Base-by-base conservation (phyloP, 805 yeast species). In the Saccharomycopsis synnaedendra region DNA sequence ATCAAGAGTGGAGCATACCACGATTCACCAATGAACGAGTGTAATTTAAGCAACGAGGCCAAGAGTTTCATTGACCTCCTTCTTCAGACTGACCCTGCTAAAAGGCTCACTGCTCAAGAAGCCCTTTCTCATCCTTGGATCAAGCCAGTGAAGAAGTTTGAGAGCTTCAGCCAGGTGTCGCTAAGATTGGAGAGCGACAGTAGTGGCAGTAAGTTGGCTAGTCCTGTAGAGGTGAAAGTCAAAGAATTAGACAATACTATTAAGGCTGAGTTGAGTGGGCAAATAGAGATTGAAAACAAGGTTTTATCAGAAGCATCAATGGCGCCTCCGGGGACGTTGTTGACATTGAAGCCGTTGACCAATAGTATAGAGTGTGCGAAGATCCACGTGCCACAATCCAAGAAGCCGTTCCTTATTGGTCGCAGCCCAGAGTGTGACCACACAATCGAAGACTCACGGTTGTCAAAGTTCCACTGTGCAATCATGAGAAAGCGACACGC, bases 91-190 rank as follows among this genome's bases (percentile, higher is more conserved):
- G 82, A 88, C 59, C 95, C 95, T 0, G 64, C 71, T 35, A 61
- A 72, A 38, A 71, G 98, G 51, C 72, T 85, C 19, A 77, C 82
- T 19, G 96, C 97, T 0, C 67, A 68, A 5, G 76, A 75, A 47
- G 97, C 97, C 0, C 68, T 90, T 42, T 60, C 67, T 19, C 95
- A 87, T 60, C 82, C 82, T 3, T 93, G 98, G 98, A n/a, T 34
- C 10, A 34, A 34, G n/a, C 36, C 36, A 34, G n/a, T 9, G 36
- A 8, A 8, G 10, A 8, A 34, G n/a, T 8, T 34, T 9, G 36
- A 34, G n/a, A 34, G n/a, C n/a, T 34, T 9, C 36, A n/a, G n/a
- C 36, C 36, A 34, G 36, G n/a, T n/a, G 10, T 9, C 10, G 8
- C 8, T 34, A 8, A 19, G 19, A 19, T 9, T 27, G 10, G 10